Conservation (phyloP, 352 stramenopile genomes). For the Aphanomyces stellatus region DNA sequence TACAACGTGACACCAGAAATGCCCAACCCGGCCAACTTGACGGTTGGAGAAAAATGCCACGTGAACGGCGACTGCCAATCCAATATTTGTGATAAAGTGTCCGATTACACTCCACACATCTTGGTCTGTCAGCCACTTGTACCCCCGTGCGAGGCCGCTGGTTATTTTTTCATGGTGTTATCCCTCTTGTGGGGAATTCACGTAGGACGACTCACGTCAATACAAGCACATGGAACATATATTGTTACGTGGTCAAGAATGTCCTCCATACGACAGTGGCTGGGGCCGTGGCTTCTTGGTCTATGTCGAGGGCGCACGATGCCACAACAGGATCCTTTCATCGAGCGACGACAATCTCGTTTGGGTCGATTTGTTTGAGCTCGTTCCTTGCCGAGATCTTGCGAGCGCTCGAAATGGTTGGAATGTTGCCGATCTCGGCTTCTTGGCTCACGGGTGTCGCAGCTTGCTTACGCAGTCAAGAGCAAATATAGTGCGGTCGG, state of each 20-base stretch:
- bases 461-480: conserved; percentile 17
- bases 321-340: conserved; percentile 33
- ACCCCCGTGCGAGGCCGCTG: accelerated
- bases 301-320: conserved; percentile 27
- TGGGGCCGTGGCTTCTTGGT: conserved; percentile 83
- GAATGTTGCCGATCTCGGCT: neutral
- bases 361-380: conserved; percentile 82
- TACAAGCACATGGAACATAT: neutral
- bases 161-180: conserved; percentile 33
- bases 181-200: conserved; percentile 73
- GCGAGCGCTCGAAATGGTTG: conserved; percentile 46
- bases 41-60: neutral
- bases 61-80: neutral
- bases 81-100: neutral
- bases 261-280: conserved; percentile 74
- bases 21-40: neutral
- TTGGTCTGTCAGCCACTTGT: neutral
- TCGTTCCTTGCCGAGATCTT: conserved; percentile 65
- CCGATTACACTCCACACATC: neutral
- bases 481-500: conserved; percentile 37
- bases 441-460: neutral
- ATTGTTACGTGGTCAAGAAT: conserved; percentile 32
- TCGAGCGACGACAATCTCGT: conserved; percentile 66
- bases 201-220: conserved; percentile 21
- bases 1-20: neutral